A percentile compares a stretch with the other conserved stretches of the same genome.
phyloP scores from a whole-genome alignment of 2,329 filamentous ascomycete species.

The Tolypocladium tundrense region DNA sequence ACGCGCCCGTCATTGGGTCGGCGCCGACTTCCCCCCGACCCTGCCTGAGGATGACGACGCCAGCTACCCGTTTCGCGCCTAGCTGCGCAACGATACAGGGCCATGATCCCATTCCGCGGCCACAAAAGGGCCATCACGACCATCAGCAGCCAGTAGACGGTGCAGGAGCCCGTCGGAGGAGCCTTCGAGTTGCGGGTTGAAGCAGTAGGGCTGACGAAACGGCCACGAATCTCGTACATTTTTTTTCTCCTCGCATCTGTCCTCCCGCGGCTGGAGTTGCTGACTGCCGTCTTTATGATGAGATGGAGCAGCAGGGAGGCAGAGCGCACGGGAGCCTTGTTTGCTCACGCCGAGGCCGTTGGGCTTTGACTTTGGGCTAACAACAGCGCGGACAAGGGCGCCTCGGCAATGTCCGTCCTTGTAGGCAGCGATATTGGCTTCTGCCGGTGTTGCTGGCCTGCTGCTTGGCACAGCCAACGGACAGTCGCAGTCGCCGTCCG shows the following conservation, averaged over 20 bases:
- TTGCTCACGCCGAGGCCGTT: background rate
- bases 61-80: conserved; percentile 1
- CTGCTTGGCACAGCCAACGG: background rate
- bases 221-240: conserved; percentile 2
- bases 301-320: background rate
- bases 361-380: background rate
- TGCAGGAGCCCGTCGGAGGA: conserved; percentile 2
- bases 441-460: background rate
- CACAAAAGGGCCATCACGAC: background rate
- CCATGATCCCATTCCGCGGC: conserved; percentile 5
- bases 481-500: background rate
- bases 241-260: background rate
- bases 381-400: background rate
- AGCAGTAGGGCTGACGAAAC: conserved; percentile 9
- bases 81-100: background rate
- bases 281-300: background rate
- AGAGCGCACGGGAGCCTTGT: background rate
- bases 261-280: background rate
- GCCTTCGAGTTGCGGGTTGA: background rate
- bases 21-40: background rate
- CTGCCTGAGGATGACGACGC: conserved; percentile 6
- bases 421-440: background rate
- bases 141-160: conserved; percentile 5
- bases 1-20: background rate
- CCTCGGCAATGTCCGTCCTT: background rate